These are phyloP conservation scores for Fusarium falciforme DNA, from an alignment of 2,329 filamentous ascomycete genomes.

Conservation along the genomic window DNA sequence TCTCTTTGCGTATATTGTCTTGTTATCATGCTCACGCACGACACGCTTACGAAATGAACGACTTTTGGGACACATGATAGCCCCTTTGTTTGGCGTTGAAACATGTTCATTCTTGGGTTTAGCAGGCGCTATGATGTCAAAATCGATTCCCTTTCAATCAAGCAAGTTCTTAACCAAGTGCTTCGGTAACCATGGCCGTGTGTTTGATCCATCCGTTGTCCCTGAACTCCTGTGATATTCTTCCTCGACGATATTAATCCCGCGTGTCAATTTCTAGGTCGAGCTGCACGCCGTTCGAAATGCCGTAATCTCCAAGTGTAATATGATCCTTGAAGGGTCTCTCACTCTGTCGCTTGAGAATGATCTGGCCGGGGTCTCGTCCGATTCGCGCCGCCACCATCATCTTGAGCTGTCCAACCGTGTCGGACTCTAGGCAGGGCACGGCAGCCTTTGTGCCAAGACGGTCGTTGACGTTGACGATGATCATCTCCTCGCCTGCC, in stretches of 20 bases:
- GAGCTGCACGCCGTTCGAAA: slow-evolving; percentile 86
- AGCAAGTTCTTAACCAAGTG: neutral
- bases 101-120: neutral
- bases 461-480: slow-evolving; percentile 94
- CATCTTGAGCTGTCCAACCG: slow-evolving; percentile 87
- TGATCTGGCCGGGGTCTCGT: slow-evolving; percentile 88
- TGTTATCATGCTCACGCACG: neutral
- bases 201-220: neutral
- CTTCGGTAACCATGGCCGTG: neutral
- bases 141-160: neutral
- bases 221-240: neutral
- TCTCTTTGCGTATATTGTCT: neutral
- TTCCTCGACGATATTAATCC: slow-evolving; percentile 55
- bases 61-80: neutral
- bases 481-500: slow-evolving; percentile 83
- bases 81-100: neutral
- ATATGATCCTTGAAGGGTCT: slow-evolving; percentile 93
- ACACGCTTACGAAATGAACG: neutral
- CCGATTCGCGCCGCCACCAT: slow-evolving; percentile 92
- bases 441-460: slow-evolving; percentile 95
- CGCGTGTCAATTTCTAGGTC: slow-evolving; percentile 72
- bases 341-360: slow-evolving; percentile 92
- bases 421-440: slow-evolving; percentile 87
- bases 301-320: slow-evolving; percentile 90
- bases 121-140: neutral